Conservation (phyloP, 805 yeast species). For the Sungouiella thailandica region DNA sequence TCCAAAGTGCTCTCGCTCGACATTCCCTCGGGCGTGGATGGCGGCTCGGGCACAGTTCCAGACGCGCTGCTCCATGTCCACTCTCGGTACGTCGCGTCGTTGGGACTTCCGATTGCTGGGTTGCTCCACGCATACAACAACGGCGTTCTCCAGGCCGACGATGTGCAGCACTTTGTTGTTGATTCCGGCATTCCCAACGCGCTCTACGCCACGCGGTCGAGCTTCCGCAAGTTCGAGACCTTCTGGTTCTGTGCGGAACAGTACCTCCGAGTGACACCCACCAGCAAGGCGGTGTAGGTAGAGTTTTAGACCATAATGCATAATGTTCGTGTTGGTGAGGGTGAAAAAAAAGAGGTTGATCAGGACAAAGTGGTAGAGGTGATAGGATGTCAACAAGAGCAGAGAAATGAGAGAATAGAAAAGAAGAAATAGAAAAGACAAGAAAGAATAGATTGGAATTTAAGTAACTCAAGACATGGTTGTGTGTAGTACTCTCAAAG, state of each 20-base stretch:
- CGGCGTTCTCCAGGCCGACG: slow-evolving; percentile 36
- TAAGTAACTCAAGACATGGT: too few relatives aligned
- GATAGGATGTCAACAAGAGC: too few relatives aligned
- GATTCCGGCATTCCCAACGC: slow-evolving; percentile 69
- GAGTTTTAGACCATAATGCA: too few relatives aligned
- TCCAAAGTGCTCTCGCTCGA: slow-evolving; percentile 62
- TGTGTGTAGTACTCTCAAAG: too few relatives aligned
- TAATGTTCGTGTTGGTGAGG: too few relatives aligned
- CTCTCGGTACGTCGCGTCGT: slow-evolving; percentile 58
- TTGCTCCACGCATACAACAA: slow-evolving; percentile 55
- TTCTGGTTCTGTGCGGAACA: slow-evolving; percentile 40
- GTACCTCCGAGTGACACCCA: slow-evolving; percentile 4
- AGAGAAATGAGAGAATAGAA: too few relatives aligned
- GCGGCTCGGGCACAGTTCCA: slow-evolving; percentile 62
- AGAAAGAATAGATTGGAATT: too few relatives aligned
- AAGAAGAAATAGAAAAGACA: too few relatives aligned
- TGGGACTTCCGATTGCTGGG: slow-evolving; percentile 71
- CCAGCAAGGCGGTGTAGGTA: background rate
- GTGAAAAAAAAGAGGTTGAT: too few relatives aligned
- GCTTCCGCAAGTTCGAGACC: slow-evolving; percentile 41
- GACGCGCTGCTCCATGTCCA: slow-evolving; percentile 31
- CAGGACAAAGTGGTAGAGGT: too few relatives aligned
- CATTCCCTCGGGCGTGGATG: slow-evolving; percentile 78
- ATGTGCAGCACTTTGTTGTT: slow-evolving; percentile 53
- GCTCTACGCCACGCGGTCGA: slow-evolving; percentile 39